A percentile compares a stretch with the other conserved stretches of the same genome.
phyloP scores from a whole-genome alignment of 371 early-diverging fungal genomes.

The Lichtheimia corymbifera region DNA sequence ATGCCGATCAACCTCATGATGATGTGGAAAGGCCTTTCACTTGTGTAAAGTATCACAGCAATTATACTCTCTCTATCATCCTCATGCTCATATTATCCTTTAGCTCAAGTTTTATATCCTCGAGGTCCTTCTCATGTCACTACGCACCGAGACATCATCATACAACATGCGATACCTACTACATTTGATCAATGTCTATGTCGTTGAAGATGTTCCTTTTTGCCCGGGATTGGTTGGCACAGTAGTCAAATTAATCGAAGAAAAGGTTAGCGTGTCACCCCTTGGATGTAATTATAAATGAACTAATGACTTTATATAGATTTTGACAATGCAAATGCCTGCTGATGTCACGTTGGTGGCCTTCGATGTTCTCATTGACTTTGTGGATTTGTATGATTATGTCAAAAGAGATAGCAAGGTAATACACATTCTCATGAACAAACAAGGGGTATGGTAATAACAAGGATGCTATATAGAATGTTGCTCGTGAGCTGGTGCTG shows the following conservation, averaged over 20 bases:
- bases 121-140: slow-evolving; percentile 66
- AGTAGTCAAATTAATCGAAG: slow-evolving; percentile 73
- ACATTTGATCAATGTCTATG: slow-evolving; percentile 74
- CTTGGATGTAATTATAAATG: neutral
- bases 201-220: slow-evolving; percentile 74
- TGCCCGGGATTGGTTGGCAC: slow-evolving; percentile 74
- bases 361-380: slow-evolving; percentile 71
- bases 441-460: neutral
- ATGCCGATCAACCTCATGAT: slow-evolving; percentile 43
- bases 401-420: slow-evolving; percentile 75
- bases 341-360: slow-evolving; percentile 70
- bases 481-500: slow-evolving; percentile 70
- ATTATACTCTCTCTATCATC: slow-evolving; percentile 1
- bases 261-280: slow-evolving; percentile 56
- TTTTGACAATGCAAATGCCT: slow-evolving; percentile 63
- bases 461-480: slow-evolving; percentile 43
- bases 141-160: slow-evolving; percentile 67
- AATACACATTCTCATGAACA: neutral
- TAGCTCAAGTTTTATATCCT: slow-evolving; percentile 72
- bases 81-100: neutral
- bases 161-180: slow-evolving; percentile 70
- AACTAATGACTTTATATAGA: slow-evolving; percentile 27
- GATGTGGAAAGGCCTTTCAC: slow-evolving; percentile 40
- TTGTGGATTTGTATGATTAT: slow-evolving; percentile 66
- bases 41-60: slow-evolving; percentile 21